Evolutionary conservation across 2,329 filamentous ascomycete genomes (phyloP), one percentile per base, ranked within the genome.

Genomic region (Cercospora sp.): DNA sequence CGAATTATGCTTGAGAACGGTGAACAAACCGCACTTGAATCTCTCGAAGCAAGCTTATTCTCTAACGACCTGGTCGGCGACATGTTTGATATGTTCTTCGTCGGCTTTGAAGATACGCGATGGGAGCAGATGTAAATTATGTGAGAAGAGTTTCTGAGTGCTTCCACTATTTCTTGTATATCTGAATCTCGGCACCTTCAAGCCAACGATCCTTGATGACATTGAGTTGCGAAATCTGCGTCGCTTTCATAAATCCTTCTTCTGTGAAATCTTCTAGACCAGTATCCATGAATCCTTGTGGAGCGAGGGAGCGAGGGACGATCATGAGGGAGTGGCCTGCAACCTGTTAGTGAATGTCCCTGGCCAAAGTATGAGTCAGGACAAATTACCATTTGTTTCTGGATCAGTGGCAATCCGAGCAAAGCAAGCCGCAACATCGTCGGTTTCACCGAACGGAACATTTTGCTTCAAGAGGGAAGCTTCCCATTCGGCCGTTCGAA

Each of bases 31-130:
- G 13, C 49, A 10, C 1, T 18, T 8, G 49, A 55, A 16, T 55
- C 49, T 1, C 49, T 55, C 5, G 49, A 55, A 30, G 49, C 49
- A 0, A 30, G 49, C 13, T 1, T 55, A 13, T 55, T 30, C 21
- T 55, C 49, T 12, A 26, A 55, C 49, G 49, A 55, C 5, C 49
- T 55, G 12, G 49, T 26, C 5, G 49, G 49, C 24, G 49, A 55
- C 24, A 55, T 55, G 49, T 55, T 55, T n/a, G 49, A 55, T 9
- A 28, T 55, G 49, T 55, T 55, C 49, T 55, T 55, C 49, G 28
- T 55, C 13, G 24, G 49, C 49, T 55, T 30, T 9, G 49, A 55
- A 16, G 49, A 55, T n/a, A n/a, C 49, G 2, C 49, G 8, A 28
- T 55, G 49, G 49, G 49, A 16, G 9, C 49, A 55, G 16, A 55